Evolutionary conservation across 2,329 filamentous ascomycete genomes (phyloP), one percentile per base, ranked within the genome.

Genomic region (Drechslera avenae): DNA sequence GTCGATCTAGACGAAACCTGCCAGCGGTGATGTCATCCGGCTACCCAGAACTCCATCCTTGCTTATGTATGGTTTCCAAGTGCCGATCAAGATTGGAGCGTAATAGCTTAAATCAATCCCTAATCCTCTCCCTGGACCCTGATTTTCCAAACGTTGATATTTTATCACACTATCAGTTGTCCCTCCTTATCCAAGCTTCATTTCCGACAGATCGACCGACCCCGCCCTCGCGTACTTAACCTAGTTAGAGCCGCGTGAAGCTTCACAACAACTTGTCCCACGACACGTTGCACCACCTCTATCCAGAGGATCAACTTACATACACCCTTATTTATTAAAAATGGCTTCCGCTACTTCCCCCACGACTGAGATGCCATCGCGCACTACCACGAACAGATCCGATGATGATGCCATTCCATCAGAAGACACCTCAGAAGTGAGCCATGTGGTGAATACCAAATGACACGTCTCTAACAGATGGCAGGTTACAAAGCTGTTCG

Each of bases 401-500:
- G 74, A 78, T 37, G 75, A 78, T 35, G 78, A 79, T 52, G 76
- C 77, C 5, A 67, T 79, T 30, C 76, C 77, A 4, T 77, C 75
- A 23, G 78, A 81, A 65, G 78, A 81, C 54, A 78, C 75, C 46
- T 77, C 74, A 57, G 77, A 79, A 68, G 71, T 53, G 6, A 46
- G 49, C 9, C 34, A 12, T 14, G 14, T 1, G 1, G 6, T 3
- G 10, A 12, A 6, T n/a, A n/a, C 1, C 2, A 7, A 28, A 26
- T 2, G 7, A 12, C 3, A n/a, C 14, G 9, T 8, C 14, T 2
- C 46, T 60, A 30, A 62, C 37, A 39, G 4, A 6, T 1, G 1
- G 1, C 9, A 47, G 51, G 63, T 75, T 33, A 79, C 78, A 36
- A 79, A 75, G 70, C 82, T 97, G 41, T 87, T 99, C 58, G 82